Evolutionary conservation across 257 asterid species (phyloP).

Genomic region (Plantago major): DNA sequence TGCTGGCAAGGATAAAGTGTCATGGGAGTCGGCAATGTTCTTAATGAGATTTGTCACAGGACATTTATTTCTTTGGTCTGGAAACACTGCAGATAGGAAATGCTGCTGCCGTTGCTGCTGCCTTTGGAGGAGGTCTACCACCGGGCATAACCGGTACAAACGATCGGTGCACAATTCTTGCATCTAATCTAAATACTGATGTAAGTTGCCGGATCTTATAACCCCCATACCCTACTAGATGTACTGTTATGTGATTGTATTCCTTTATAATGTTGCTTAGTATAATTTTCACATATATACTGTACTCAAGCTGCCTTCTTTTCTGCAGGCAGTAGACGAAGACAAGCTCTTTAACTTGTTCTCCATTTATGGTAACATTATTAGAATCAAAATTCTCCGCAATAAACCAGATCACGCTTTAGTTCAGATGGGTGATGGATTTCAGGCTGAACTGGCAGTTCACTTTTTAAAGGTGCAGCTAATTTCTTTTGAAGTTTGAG

Average conservation of each 20-base stretch:
- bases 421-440: constrained; percentile 98
- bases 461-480: constrained; percentile 79
- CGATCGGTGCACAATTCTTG: constrained; percentile 92
- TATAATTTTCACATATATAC: constrained; percentile 3
- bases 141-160: constrained; percentile 91
- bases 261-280: constrained; percentile 5
- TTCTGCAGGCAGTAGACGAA: constrained; percentile 73
- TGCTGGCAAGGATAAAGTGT: too few relatives aligned
- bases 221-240: background rate
- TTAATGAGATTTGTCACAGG: constrained; percentile 11
- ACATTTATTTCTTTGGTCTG: constrained; percentile 11
- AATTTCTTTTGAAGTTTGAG: background rate
- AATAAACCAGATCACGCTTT: constrained; percentile 95
- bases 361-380: constrained; percentile 90
- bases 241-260: background rate
- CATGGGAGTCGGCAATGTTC: background rate
- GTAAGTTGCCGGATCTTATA: constrained; percentile 38
- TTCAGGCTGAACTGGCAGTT: constrained; percentile 97
- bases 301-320: constrained; percentile 19
- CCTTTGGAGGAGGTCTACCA: constrained; percentile 95
- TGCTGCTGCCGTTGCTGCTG: constrained; percentile 95
- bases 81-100: constrained; percentile 59
- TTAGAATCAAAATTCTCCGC: constrained; percentile 87
- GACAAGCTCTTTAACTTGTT: constrained; percentile 92
- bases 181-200: constrained; percentile 80